Percentiles rank a stretch among this genome's conserved stretches.
Evolutionary conservation across 495 filamentous ascomycete species (phyloP).

Genomic region (Xanthoparmelia taractica): DNA sequence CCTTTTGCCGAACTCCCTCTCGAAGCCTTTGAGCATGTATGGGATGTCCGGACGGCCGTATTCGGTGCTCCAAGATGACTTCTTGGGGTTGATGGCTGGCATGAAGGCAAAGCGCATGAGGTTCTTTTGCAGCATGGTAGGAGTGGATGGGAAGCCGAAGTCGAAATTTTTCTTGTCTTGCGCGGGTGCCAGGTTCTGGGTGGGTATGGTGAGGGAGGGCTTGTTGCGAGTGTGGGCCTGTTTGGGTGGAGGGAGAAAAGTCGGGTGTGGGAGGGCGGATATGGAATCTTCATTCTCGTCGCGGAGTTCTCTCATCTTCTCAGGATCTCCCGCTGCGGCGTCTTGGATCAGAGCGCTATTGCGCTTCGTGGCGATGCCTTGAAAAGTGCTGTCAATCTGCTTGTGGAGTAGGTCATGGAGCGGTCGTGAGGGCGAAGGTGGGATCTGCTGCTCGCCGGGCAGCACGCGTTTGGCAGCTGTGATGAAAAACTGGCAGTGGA

Average conservation of each 20-base stretch:
- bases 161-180: conserved; percentile 43
- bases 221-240: conserved; percentile 28
- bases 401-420: conserved; percentile 68
- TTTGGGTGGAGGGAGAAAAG: conserved; percentile 31
- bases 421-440: conserved; percentile 37
- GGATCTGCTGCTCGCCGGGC: conserved; percentile 18
- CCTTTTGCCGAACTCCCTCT: conserved; percentile 67
- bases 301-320: conserved; percentile 69
- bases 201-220: conserved; percentile 22
- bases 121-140: conserved; percentile 71
- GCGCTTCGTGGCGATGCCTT: conserved; percentile 72
- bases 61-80: conserved; percentile 81
- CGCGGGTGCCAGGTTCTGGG: conserved; percentile 27
- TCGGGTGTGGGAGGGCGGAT: conserved; percentile 63
- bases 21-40: conserved; percentile 73
- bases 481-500: conserved; percentile 91
- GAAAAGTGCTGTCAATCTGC: conserved; percentile 73
- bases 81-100: conserved; percentile 45
- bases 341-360: conserved; percentile 71
- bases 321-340: conserved; percentile 70
- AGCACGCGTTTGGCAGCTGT: conserved; percentile 58
- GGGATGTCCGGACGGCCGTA: conserved; percentile 87
- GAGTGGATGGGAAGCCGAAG: conserved; percentile 68
- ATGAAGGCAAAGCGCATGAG: conserved; percentile 83
- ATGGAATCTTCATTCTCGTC: conserved; percentile 82